Base-by-base conservation (phyloP, 2,329 filamentous ascomycete genomes). In the Ascochyta viciae-villosae region DNA sequence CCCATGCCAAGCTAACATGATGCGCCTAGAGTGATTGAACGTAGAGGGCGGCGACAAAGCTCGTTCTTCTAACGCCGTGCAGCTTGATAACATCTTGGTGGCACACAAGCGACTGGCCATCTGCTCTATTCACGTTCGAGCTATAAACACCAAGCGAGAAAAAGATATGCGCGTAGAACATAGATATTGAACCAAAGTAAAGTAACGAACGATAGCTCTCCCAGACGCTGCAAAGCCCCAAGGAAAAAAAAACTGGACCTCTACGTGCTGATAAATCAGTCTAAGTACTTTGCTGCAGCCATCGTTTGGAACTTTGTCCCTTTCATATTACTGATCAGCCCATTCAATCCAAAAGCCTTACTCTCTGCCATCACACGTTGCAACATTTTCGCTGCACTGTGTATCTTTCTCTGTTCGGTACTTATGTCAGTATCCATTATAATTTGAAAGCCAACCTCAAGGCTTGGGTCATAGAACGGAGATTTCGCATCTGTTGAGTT, bases 401-500 rank as follows among this genome's bases (percentile, higher is more conserved):
- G 37, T 19, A 65, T 40, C 24, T 29, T 33, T n/a, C 26, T 19
- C 8, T 56, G 19, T 10, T 43, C 41, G 7, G 43, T 12, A 24
- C 16, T 22, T 0, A 24, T 29, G 3, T 57, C 41, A 2, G 37
- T 5, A 3, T 34, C 41, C 5, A 4, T 15, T 7, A 43, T 9
- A 6, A 44, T 13, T 9, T 48, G 23, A 6, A 29, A 46, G 19
- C 42, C 29, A 35, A 12, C 35, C 0, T 35, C 54, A 13, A 67
- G 52, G 1, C 46, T 44, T 3, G 66, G 64, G 16, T 68, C 63
- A 26, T 66, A 68, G 35, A 68, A 68, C 4, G 66, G 66, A 19
- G 57, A 61, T 15, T 77, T 77, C 0, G 73, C 65, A 2, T 66
- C 62, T 0, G 85, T 85, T 1, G 69, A 72, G 39, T 72, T 72